These are phyloP conservation scores for Boechera retrofracta DNA, from an alignment of 345 rosid genomes.

Conservation along the genomic window DNA sequence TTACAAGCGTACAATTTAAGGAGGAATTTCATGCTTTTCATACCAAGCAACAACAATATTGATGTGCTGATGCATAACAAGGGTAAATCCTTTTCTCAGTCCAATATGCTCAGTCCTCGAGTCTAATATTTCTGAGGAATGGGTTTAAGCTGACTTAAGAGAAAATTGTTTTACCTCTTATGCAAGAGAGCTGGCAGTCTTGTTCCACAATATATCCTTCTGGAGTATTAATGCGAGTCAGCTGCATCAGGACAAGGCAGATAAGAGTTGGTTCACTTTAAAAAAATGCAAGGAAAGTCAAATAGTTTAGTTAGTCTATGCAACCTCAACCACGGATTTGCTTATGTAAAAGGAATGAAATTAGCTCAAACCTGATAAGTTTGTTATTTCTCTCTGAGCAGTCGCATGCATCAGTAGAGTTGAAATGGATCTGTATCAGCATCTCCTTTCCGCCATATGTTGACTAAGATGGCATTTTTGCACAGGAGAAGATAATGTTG, in stretches of 20 bases:
- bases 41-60: slow-evolving; percentile 35
- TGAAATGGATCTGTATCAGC: slow-evolving; percentile 13
- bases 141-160: slow-evolving; percentile 16
- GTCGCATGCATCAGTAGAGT: slow-evolving; percentile 32
- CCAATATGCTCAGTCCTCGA: slow-evolving; percentile 16
- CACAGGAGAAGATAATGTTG: slow-evolving; percentile 20
- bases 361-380: slow-evolving; percentile 49
- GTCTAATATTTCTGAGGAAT: slow-evolving; percentile 31
- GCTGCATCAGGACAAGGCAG: slow-evolving; percentile 22
- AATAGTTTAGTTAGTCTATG: slow-evolving; percentile 16
- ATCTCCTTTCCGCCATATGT: slow-evolving; percentile 25
- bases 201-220: slow-evolving; percentile 26
- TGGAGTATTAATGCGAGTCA: background rate
- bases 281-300: background rate
- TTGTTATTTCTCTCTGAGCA: slow-evolving; percentile 24
- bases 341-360: slow-evolving; percentile 17
- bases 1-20: slow-evolving; percentile 16
- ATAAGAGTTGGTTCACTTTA: slow-evolving; percentile 13
- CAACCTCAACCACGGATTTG: slow-evolving; percentile 15
- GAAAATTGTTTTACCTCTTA: slow-evolving; percentile 7
- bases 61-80: slow-evolving; percentile 14
- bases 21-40: slow-evolving; percentile 25
- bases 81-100: slow-evolving; percentile 29
- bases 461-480: slow-evolving; percentile 23
- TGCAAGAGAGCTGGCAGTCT: slow-evolving; percentile 7